Percentiles rank a stretch among this genome's conserved stretches.
Evolutionary conservation across 225 moss, liverwort and hornwort species (phyloP).

Genomic region (Sphagnum tenellum): DNA sequence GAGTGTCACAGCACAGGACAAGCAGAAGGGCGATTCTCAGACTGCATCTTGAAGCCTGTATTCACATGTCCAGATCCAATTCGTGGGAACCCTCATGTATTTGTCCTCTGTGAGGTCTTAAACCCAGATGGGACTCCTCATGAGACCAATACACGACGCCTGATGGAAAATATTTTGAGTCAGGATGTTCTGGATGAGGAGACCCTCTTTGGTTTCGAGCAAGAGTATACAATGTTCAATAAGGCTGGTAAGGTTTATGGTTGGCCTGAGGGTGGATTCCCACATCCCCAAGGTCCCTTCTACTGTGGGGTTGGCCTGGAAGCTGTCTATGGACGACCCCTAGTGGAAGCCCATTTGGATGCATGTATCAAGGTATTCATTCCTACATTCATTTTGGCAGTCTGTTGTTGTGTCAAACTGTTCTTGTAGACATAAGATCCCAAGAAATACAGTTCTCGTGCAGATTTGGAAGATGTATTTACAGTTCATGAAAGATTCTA

Average conservation of each 20-base stretch:
- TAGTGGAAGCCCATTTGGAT: slow-evolving; percentile 91
- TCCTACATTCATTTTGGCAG: too few species aligned
- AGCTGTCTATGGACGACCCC: slow-evolving; percentile 79
- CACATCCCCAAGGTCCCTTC: slow-evolving; percentile 87
- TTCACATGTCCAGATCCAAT: slow-evolving; percentile 77
- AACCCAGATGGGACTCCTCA: slow-evolving; percentile 78
- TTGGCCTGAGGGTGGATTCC: slow-evolving; percentile 89
- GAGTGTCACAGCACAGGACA: slow-evolving; percentile 63
- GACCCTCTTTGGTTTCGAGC: slow-evolving; percentile 78
- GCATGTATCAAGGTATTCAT: slow-evolving; percentile 61
- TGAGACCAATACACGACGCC: slow-evolving; percentile 63
- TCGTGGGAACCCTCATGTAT: slow-evolving; percentile 58
- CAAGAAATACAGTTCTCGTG: too few species aligned
- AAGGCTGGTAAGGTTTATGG: slow-evolving; percentile 74
- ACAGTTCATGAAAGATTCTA: too few species aligned
- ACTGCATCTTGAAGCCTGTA: slow-evolving; percentile 92
- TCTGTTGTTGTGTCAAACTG: too few species aligned
- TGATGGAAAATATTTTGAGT: slow-evolving; percentile 26
- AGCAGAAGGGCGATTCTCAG: slow-evolving; percentile 71
- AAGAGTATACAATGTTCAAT: slow-evolving; percentile 96
- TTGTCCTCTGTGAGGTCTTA: slow-evolving; percentile 80
- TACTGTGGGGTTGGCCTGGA: slow-evolving; percentile 94
- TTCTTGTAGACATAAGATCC: too few species aligned
- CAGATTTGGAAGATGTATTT: too few species aligned
- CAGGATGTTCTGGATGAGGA: slow-evolving; percentile 60